A percentile compares a stretch with the other conserved stretches of the same genome.
phyloP scores from a whole-genome alignment of 1,139 yeast species.

The Candida gigantensis region DNA sequence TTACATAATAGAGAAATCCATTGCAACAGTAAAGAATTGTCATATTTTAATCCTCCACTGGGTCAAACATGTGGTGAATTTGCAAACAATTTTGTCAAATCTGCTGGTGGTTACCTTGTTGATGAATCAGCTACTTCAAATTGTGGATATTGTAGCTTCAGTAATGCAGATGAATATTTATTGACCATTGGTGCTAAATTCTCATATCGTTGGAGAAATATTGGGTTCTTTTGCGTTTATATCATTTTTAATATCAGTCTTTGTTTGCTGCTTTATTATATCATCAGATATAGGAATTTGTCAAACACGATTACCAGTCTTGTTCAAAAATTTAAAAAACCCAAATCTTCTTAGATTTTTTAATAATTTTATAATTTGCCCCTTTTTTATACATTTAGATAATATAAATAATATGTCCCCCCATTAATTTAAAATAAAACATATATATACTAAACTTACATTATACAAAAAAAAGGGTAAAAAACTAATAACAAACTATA shows the following conservation, averaged over 20 bases:
- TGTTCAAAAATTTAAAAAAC: slow-evolving; percentile 9
- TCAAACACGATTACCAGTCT: slow-evolving; percentile 8
- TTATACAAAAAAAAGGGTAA: not conserved
- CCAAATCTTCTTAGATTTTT: slow-evolving; percentile 9
- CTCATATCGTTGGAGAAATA: slow-evolving; percentile 61
- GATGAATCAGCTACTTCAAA: slow-evolving; percentile 52
- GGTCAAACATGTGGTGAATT: slow-evolving; percentile 63
- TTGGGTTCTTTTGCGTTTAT: slow-evolving; percentile 61
- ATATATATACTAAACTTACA: not conserved
- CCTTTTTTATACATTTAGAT: too few relatives aligned
- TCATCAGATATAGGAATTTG: slow-evolving; percentile 19
- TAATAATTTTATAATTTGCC: too few relatives aligned
- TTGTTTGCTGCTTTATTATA: slow-evolving; percentile 24
- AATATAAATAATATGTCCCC: too few relatives aligned
- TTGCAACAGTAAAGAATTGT: slow-evolving; percentile 54
- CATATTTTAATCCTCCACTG: slow-evolving; percentile 54
- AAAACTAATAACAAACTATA: not conserved
- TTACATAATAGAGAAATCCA: slow-evolving; percentile 56
- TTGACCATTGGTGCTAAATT: slow-evolving; percentile 43
- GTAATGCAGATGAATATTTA: slow-evolving; percentile 56
- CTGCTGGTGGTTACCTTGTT: slow-evolving; percentile 51
- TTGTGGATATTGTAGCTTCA: slow-evolving; percentile 62
- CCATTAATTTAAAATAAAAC: too few relatives aligned
- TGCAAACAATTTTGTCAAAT: slow-evolving; percentile 28
- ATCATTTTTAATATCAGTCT: slow-evolving; percentile 49